Evolutionary conservation across 2,329 filamentous ascomycete species (phyloP), one percentile per base, ranked within the genome.

Genomic region (Beauveria brongniartii): DNA sequence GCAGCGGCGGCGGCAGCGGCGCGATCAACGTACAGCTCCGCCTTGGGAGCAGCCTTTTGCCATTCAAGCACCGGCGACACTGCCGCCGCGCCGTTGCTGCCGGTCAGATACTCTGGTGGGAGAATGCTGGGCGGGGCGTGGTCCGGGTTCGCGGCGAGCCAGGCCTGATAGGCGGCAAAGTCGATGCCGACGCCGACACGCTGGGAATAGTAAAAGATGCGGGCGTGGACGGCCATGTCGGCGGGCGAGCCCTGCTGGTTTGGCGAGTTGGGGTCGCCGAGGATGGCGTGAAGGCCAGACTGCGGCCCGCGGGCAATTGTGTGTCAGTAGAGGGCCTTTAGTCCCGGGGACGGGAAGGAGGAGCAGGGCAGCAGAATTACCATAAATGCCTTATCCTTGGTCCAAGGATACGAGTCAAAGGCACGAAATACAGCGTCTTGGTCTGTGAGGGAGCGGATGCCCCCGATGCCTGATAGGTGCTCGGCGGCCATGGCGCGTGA

Each of bases 371-470:
- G 37, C 8, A 14, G 8, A 18, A 12, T 30, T 74, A 85, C 85
- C 74, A 89, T 84, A 68, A 90, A 91, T 64, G 84, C 83, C 56
- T 79, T 77, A 72, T 91, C 88, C 63, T 81, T 80, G 63, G 79
- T 79, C 88, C 88, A 91, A 20, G 82, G 79, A 68, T 90, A 90
- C 26, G 74, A 73, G 67, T 89, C 85, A 55, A 91, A 82, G 63
- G 85, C 81, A 61, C 77, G 74, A 70, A 84, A 89, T 62, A 85
- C 71, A 55, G 75, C 70, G 63, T 73, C 71, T 59, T 78, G 67
- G 61, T 73, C 70, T 43, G 67, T 70, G 55, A 77, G 71, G 24
- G 72, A 73, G 63, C 74, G 75, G 64, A 78, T 77, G 64, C 71
- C 65, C 51, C 74, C 70, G 24, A 72, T 67, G 62, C 73, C 73